These are phyloP conservation scores for Haberlea rhodopensis DNA, from an alignment of 257 asterid species.

Conservation along the genomic window DNA sequence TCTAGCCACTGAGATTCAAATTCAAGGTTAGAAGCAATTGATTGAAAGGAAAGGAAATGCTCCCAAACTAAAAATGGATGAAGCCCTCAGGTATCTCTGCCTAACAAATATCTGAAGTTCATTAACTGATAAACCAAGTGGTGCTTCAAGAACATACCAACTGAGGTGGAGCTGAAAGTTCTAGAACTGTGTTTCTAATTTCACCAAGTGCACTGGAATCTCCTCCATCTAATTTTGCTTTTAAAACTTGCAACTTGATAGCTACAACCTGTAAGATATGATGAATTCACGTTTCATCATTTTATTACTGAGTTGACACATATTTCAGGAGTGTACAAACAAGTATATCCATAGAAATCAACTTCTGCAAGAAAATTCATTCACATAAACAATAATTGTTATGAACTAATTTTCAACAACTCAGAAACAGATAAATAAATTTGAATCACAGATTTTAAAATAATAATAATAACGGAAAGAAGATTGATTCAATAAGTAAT, in stretches of 20 bases:
- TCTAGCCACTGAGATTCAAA: neutral
- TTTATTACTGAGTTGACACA: constrained; percentile 2
- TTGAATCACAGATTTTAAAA: no score
- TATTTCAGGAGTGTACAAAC: constrained; percentile 2
- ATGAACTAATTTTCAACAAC: no score
- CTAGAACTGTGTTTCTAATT: constrained; percentile 70
- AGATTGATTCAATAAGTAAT: no score
- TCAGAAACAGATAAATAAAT: no score
- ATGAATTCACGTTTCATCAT: constrained; percentile 9
- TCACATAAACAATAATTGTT: constrained; percentile 11
- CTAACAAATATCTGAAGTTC: constrained; percentile 4
- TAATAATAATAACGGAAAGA: no score
- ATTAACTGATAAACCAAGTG: constrained; percentile 8
- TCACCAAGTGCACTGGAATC: constrained; percentile 62
- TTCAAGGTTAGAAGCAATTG: constrained; percentile 6
- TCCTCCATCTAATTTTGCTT: constrained; percentile 53
- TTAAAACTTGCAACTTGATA: constrained; percentile 53
- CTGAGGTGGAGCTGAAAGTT: constrained; percentile 78
- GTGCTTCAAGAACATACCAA: constrained; percentile 52
- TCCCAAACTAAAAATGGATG: constrained; percentile 6
- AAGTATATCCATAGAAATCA: constrained; percentile 12
- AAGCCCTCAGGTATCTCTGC: constrained; percentile 7
- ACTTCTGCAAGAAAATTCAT: constrained; percentile 19
- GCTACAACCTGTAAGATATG: constrained; percentile 65
- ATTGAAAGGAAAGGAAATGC: constrained; percentile 12